Evolutionary conservation across 306 rosid genomes (phyloP), one percentile per base, ranked within the genome.

Genomic region (Benincasa hispida): DNA sequence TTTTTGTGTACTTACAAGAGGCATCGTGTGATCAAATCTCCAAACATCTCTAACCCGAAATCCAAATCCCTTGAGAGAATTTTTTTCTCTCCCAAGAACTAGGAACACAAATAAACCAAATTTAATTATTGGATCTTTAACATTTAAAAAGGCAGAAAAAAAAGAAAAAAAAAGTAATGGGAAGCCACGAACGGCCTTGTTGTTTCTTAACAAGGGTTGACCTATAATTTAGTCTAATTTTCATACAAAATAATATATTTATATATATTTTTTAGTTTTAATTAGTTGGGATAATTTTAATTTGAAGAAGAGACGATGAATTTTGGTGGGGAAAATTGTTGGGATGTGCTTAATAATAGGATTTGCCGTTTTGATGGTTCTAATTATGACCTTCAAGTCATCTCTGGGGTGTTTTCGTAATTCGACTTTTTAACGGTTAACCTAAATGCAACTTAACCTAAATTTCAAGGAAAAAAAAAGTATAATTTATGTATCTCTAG

Each of bases 21-120:
- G 72, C 69, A 50, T 74, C 99, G 82, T 66, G 84, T 85, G 22
- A 92, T 78, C 60, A 94, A 88, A 51, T 78, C 91, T 32, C 96
- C 99, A 79, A 94, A 75, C 98, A 94, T 94, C 76, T 89, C 79
- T 0, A 28, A 58, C 24, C 2, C 69, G 10, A 55, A 51, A 73
- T 17, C 19, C 32, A 22, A 60, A 60, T 8, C 35, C 58, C 25
- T 65, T 13, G 18, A 34, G 51, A 66, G 13, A 66, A 66, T 18
- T 17, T 0, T 0, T 12, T 2, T 34, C 8, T 63, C 51, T 18
- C 70, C 45, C 22, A 7, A 30, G 48, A 32, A 63, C 18, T 10
- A 63, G 14, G 18, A 61, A 62, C 9, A 30, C 72, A 63, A 14
- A 18, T 30, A 30, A 7, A 18, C 7, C 6, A 30, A 61, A 6